These are phyloP conservation scores for Phialocephala subalpina DNA, from an alignment of 2,329 filamentous ascomycete species.

Conservation along the genomic window DNA sequence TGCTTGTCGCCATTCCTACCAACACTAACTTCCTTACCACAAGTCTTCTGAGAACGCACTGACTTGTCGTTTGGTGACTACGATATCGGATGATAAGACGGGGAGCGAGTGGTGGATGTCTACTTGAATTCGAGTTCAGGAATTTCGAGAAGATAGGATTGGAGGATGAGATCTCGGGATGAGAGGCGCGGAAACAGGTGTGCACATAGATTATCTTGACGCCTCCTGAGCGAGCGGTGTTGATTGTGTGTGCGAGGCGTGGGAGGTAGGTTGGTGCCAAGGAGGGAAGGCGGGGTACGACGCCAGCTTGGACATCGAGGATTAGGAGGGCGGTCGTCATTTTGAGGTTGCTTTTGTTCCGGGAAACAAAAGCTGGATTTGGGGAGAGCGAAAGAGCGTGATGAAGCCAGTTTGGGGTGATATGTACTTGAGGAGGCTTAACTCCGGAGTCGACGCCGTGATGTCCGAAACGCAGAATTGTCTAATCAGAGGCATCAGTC, in stretches of 20 bases:
- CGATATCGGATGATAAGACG: not conserved
- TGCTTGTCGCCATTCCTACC: constrained; percentile 46
- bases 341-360: not conserved
- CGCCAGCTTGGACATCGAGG: constrained; percentile 47
- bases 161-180: constrained; percentile 42
- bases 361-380: not conserved
- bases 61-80: not conserved
- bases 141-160: constrained; percentile 38
- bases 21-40: constrained; percentile 45
- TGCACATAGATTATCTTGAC: constrained; percentile 46
- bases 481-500: no score
- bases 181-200: constrained; percentile 44
- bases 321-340: constrained; percentile 44
- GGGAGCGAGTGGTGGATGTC: not conserved
- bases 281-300: constrained; percentile 36
- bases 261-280: constrained; percentile 37
- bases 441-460: not conserved
- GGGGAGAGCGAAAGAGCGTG: not conserved
- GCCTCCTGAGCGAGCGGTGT: constrained; percentile 23
- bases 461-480: not conserved
- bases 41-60: constrained; percentile 22
- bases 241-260: constrained; percentile 37
- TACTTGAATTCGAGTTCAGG: constrained; percentile 25
- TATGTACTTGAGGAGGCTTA: not conserved
- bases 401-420: not conserved